A percentile compares a stretch with the other conserved stretches of the same genome.
These are phyloP conservation scores for Clarkia xantiana DNA, from an alignment of 345 rosid species.

Conservation along the genomic window DNA sequence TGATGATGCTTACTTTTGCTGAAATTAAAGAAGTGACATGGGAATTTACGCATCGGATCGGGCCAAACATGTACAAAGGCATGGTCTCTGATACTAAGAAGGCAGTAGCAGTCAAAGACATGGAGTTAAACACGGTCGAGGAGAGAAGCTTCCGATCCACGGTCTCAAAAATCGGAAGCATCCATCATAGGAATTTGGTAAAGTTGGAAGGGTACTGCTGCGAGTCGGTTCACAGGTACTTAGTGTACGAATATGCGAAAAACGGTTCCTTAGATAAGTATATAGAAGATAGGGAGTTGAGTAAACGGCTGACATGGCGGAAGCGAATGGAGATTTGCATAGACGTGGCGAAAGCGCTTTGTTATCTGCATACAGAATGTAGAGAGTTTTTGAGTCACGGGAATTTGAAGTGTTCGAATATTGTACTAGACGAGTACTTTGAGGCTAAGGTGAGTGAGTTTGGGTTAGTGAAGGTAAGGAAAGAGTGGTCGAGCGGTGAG, in stretches of 20 bases:
- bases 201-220: conserved; percentile 71
- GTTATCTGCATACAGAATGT: conserved; percentile 61
- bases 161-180: conserved; percentile 53
- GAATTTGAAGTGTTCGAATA: conserved; percentile 51
- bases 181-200: conserved; percentile 60
- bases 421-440: conserved; percentile 44
- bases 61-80: conserved; percentile 50
- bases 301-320: conserved; percentile 50
- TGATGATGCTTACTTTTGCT: conserved; percentile 36
- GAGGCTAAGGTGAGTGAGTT: conserved; percentile 60
- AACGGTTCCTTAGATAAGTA: conserved; percentile 43
- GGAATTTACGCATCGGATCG: conserved; percentile 39
- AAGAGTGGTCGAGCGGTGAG: conserved; percentile 13
- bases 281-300: conserved; percentile 34
- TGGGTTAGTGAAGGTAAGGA: conserved; percentile 21
- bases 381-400: conserved; percentile 72
- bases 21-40: conserved; percentile 50
- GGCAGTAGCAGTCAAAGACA: conserved; percentile 38
- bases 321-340: conserved; percentile 43
- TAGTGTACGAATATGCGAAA: conserved; percentile 52
- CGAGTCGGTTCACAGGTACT: conserved; percentile 37
- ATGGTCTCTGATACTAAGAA: conserved; percentile 29
- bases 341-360: conserved; percentile 53
- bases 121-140: conserved; percentile 25
- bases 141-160: conserved; percentile 58